phyloP scores from a whole-genome alignment of 2,329 filamentous ascomycete species.

The Calonectria pauciramosa region DNA sequence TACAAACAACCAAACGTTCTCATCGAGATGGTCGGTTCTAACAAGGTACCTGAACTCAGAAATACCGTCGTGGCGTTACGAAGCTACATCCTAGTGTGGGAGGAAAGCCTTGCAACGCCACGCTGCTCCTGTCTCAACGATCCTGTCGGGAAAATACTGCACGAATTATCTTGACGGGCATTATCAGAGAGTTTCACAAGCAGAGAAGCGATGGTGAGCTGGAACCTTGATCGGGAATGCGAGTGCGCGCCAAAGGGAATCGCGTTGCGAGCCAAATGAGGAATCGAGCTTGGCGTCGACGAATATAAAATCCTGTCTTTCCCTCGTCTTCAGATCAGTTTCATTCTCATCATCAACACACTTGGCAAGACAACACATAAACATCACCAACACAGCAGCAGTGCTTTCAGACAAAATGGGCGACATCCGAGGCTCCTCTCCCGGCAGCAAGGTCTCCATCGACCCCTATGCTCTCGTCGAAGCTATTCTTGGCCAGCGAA shows the following conservation, averaged over 20 bases:
- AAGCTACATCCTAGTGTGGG: not conserved
- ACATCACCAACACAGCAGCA: not conserved
- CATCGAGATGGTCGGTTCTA: not conserved
- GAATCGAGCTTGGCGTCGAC: not conserved
- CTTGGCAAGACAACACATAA: not conserved
- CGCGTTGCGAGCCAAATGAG: not conserved
- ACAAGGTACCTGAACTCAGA: not conserved
- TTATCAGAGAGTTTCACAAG: not conserved
- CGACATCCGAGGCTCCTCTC: constrained; percentile 29
- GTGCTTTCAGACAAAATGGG: constrained; percentile 30
- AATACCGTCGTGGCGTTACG: not conserved
- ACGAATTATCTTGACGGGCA: not conserved
- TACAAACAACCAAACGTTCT: too few species aligned
- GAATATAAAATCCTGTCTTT: not conserved
- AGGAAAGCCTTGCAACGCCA: not conserved
- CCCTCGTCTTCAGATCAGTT: not conserved
- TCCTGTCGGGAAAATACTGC: not conserved
- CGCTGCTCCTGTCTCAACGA: not conserved
- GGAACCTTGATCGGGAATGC: not conserved
- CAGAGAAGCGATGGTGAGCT: not conserved
- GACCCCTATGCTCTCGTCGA: constrained; percentile 55
- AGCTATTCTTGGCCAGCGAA: constrained; percentile 53
- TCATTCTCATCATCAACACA: not conserved
- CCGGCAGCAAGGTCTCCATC: constrained; percentile 38
- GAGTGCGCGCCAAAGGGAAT: not conserved